A percentile compares a stretch with the other conserved stretches of the same genome.
Evolutionary conservation across 768 basidiomycete genomes (phyloP).

Genomic region (Gelatoporia subvermispora): DNA sequence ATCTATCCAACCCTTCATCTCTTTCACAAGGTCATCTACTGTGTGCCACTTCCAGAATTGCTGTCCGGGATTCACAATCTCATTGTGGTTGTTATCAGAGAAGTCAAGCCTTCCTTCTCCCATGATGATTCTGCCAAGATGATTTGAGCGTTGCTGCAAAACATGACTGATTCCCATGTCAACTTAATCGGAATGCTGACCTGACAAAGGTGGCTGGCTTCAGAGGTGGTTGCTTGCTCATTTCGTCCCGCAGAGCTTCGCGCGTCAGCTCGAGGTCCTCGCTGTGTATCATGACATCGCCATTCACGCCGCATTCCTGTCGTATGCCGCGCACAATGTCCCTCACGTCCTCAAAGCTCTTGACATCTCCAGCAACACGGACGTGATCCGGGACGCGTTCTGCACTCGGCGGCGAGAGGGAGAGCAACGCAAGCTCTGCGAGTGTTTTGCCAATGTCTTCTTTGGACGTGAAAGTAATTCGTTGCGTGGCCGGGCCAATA

Average conservation of each 20-base stretch:
- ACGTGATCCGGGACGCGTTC: conserved; percentile 14
- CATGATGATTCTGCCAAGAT: conserved; percentile 9
- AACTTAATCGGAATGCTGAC: neutral
- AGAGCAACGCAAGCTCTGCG: conserved; percentile 14
- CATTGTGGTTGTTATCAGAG: conserved; percentile 14
- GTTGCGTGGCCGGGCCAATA: conserved; percentile 12
- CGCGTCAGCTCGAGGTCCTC: conserved; percentile 9
- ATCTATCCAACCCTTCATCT: neutral
- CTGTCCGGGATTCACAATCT: conserved; percentile 20
- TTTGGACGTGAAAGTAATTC: conserved; percentile 9
- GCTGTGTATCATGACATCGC: conserved; percentile 7
- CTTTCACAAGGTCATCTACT: conserved; percentile 10
- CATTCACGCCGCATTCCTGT: conserved; percentile 1
- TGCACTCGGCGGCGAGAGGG: conserved; percentile 9
- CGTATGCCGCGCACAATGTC: conserved; percentile 4
- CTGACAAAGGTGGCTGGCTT: no score
- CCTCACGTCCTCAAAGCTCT: conserved; percentile 8
- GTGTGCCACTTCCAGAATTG: conserved; percentile 20
- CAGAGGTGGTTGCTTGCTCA: neutral
- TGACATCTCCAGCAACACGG: conserved; percentile 13
- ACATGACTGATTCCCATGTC: no score
- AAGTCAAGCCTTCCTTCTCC: conserved; percentile 17
- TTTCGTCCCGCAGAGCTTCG: conserved; percentile 4
- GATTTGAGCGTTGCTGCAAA: neutral
- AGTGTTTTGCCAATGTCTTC: conserved; percentile 16